Evolutionary conservation across 1,139 yeast genomes (phyloP).

Genomic region (Blastobotrys indianensis): DNA sequence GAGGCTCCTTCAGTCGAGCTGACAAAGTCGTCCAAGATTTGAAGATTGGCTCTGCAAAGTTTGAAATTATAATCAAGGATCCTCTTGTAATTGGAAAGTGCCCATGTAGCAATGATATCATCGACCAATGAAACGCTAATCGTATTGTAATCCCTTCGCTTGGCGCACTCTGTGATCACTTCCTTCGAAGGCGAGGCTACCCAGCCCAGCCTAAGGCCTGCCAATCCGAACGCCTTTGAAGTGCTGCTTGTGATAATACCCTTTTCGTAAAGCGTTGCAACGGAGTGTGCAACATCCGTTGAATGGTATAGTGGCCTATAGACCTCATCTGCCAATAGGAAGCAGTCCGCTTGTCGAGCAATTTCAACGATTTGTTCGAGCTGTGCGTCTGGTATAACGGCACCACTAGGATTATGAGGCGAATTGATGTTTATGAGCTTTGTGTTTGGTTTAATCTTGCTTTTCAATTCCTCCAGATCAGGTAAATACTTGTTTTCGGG

Average conservation of each 20-base stretch:
- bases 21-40: slow-evolving; percentile 36
- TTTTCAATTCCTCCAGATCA: slow-evolving; percentile 33
- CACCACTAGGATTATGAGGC: slow-evolving; percentile 55
- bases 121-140: slow-evolving; percentile 47
- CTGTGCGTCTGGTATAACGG: slow-evolving; percentile 38
- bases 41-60: slow-evolving; percentile 37
- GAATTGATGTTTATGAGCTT: slow-evolving; percentile 46
- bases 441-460: slow-evolving; percentile 36
- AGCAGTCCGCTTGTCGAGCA: slow-evolving; percentile 36
- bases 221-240: slow-evolving; percentile 52
- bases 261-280: slow-evolving; percentile 41
- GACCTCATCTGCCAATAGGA: slow-evolving; percentile 49
- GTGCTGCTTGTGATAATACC: slow-evolving; percentile 48
- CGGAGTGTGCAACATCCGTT: slow-evolving; percentile 36
- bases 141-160: slow-evolving; percentile 49
- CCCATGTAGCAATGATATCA: slow-evolving; percentile 45
- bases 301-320: slow-evolving; percentile 51
- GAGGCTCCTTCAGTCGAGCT: slow-evolving; percentile 34
- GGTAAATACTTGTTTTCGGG: slow-evolving; percentile 37
- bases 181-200: slow-evolving; percentile 36
- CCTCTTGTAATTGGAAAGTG: slow-evolving; percentile 34
- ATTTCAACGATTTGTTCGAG: slow-evolving; percentile 38
- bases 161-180: slow-evolving; percentile 35
- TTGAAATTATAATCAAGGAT: slow-evolving; percentile 41
- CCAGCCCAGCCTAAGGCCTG: slow-evolving; percentile 56